Evolutionary conservation across 495 filamentous ascomycete genomes (phyloP), one percentile per base, ranked within the genome.

Genomic region (Aspergillus olivimuriae): DNA sequence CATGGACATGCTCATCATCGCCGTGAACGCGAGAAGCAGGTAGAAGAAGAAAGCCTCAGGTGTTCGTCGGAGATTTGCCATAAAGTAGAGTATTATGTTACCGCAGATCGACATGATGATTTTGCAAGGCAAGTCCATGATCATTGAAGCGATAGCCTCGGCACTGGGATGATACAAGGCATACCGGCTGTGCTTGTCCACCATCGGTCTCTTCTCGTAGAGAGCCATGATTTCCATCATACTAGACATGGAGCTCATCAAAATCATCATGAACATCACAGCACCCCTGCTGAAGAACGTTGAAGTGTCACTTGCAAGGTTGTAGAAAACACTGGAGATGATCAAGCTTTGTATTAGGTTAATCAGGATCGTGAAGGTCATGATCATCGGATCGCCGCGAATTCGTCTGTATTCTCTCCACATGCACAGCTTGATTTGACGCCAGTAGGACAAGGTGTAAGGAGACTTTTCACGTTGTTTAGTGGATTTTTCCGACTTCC

Each of bases 191-290:
- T 83, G 80, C 49, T 82, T 82, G 34, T 80, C 74, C 5, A 84
- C 73, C 34, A 83, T 78, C 3, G 72, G 71, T 14, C 77, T 67
- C 51, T 81, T 70, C 0, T 57, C 61, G 40, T 77, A 80, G 9
- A 79, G 59, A 1, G 47, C 69, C 33, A 75, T 66, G 48, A 83
- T 78, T 50, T 91, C 87, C 4, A 89, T 69, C 43, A 76, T 76
- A 53, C 76, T 82, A 44, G 78, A 67, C 46, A 94, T 90, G 17
- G 88, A 87, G 54, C 90, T 92, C 63, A 91, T 32, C 9, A 95
- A 70, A 48, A 89, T 78, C 39, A 85, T 83, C 53, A 94, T 90
- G 73, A 94, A 95, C 18, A 95, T 64, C 7, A 94, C 67, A 40
- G 82, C 83, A 20, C 84, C 86, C n/a, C 85, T 74, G 47, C 75